These are phyloP conservation scores for Hamamelis virginiana DNA, from an alignment of 164 flowering plant species.

Conservation along the genomic window DNA sequence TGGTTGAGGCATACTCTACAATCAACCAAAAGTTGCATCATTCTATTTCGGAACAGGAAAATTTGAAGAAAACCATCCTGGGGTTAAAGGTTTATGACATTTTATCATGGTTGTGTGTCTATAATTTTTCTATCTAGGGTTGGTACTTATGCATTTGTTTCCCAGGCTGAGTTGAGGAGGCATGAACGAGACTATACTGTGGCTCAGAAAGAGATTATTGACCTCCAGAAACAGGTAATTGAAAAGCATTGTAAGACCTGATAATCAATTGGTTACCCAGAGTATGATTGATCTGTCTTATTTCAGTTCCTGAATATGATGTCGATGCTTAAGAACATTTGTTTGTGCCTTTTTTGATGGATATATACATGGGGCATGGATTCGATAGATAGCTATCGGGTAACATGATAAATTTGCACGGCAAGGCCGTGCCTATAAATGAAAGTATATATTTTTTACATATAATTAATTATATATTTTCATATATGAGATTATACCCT, in stretches of 20 bases:
- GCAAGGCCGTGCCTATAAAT: too few species aligned
- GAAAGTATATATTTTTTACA: too few species aligned
- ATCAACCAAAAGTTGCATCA: slow-evolving; percentile 72
- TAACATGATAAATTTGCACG: too few species aligned
- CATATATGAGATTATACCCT: too few species aligned
- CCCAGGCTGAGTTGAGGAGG: slow-evolving; percentile 75
- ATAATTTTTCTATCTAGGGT: background rate
- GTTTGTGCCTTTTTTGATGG: background rate
- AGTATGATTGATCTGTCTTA: background rate
- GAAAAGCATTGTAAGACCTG: background rate
- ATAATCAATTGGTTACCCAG: background rate
- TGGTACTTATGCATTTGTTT: slow-evolving; percentile 8
- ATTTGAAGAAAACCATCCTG: slow-evolving; percentile 51
- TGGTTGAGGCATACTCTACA: slow-evolving; percentile 72
- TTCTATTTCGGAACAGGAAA: slow-evolving; percentile 58
- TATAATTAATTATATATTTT: too few species aligned
- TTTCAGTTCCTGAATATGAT: background rate
- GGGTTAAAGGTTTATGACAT: slow-evolving; percentile 56
- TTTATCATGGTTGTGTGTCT: background rate
- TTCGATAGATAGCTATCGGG: too few species aligned
- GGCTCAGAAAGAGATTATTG: slow-evolving; percentile 71
- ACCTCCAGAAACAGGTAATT: slow-evolving; percentile 80
- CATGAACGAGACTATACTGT: slow-evolving; percentile 63
- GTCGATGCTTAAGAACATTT: background rate
- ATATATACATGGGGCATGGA: too few species aligned